These are phyloP conservation scores for Botrytis fabae DNA, from an alignment of 2,329 filamentous ascomycete species.

Conservation along the genomic window DNA sequence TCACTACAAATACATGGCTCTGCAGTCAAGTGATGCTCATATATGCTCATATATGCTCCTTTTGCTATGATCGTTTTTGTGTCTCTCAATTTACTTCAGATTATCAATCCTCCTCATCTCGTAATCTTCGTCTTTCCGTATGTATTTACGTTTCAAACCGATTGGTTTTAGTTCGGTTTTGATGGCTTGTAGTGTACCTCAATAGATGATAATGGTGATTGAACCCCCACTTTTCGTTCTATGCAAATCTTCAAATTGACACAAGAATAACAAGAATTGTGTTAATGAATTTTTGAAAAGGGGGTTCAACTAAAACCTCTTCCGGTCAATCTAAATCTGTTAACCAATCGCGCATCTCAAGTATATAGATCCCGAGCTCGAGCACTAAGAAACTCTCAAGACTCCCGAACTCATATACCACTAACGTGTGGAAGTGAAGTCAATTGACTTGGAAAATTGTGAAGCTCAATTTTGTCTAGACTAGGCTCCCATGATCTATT, in stretches of 20 bases:
- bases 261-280: neutral
- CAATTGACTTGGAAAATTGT: too few species aligned
- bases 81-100: too few species aligned
- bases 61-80: neutral
- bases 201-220: neutral
- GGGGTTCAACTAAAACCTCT: neutral
- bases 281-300: neutral
- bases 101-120: too few species aligned
- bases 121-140: too few species aligned
- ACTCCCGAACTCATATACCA: too few species aligned
- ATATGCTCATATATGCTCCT: neutral
- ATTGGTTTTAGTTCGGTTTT: neutral
- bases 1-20: neutral
- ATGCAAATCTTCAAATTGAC: neutral
- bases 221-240: neutral
- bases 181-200: neutral
- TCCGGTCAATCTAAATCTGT: neutral
- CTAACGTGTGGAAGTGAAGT: too few species aligned
- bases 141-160: too few species aligned
- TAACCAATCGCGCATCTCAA: neutral
- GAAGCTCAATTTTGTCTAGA: too few species aligned
- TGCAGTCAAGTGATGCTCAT: too few species aligned
- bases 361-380: neutral
- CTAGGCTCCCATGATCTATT: too few species aligned
- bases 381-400: neutral